These are phyloP conservation scores for Linum tenue DNA, from an alignment of 345 rosid genomes.

Conservation along the genomic window DNA sequence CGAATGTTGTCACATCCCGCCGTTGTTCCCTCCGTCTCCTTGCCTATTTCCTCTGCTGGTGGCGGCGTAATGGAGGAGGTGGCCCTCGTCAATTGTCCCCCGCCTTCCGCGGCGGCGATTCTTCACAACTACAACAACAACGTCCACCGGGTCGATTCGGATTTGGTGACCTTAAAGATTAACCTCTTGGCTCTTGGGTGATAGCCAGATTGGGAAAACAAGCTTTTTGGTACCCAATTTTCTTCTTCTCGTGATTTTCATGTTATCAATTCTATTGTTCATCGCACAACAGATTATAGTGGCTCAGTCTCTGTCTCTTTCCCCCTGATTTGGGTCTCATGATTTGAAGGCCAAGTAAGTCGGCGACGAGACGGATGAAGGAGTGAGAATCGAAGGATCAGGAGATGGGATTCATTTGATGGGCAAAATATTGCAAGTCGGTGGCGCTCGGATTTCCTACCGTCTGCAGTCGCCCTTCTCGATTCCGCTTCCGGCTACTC, in stretches of 20 bases:
- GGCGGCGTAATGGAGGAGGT: slow-evolving; percentile 7
- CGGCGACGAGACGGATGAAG: background rate
- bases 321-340: background rate
- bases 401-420: slow-evolving; percentile 44
- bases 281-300: too few relatives aligned
- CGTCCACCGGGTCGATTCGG: slow-evolving; percentile 27
- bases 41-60: background rate
- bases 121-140: slow-evolving; percentile 16
- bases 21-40: slow-evolving; percentile 17
- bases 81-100: too few relatives aligned
- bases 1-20: slow-evolving; percentile 28
- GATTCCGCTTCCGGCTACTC: too few relatives aligned
- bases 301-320: background rate
- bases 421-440: slow-evolving; percentile 22
- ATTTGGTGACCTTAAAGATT: slow-evolving; percentile 78
- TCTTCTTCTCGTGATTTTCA: background rate
- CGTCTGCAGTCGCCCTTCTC: too few relatives aligned
- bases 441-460: too few relatives aligned
- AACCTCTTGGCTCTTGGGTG: slow-evolving; percentile 49
- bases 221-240: too few relatives aligned
- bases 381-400: slow-evolving; percentile 12
- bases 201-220: slow-evolving; percentile 53
- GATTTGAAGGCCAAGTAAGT: too few relatives aligned
- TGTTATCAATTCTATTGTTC: background rate
- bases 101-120: too few relatives aligned